Evolutionary conservation across 2,329 filamentous ascomycete species (phyloP), one percentile per base, ranked within the genome.

Genomic region (Iodosphaeria phyllophila): DNA sequence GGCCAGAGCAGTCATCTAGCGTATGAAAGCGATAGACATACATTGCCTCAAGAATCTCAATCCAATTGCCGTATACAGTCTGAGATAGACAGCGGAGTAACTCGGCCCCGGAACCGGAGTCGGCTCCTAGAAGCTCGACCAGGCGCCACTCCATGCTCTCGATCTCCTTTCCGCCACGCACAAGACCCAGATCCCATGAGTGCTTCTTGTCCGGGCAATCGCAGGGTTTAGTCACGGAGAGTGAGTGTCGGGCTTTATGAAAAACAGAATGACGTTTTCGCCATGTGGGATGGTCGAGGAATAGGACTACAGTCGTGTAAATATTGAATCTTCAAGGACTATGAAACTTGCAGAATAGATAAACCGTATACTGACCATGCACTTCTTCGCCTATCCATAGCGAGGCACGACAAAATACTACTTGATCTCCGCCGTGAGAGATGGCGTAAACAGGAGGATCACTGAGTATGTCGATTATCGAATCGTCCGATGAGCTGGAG

Each of bases 31-130:
- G 20, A 12, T 30, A 29, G 5, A 32, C 24, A 4, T 36, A 27
- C 12, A 49, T 24, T 1, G 32, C 17, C 7, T 51, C 51, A 22
- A 54, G 45, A 14, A 54, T 41, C 3, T 46, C 43, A 5, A 40
- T 32, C 51, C 52, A 56, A 25, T 45, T 42, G 21, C 39, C 34
- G 24, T 42, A 37, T 2, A 36, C 38, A 23, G 12, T 39, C 31
- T 4, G 34, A 27, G 9, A 49, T 22, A 4, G 35, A 9, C 6
- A 27, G 23, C 4, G 19, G 0, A 46, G 29, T 4, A 23, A 5
- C 4, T 27, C 21, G 9, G 15, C 13, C 10, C 14, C 7, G 6
- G 17, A n/a, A 7, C 4, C 20, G 8, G 26, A 17, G 6, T 29
- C 29, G 6, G 30, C 30, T 6, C 19, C 18, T 7, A 49, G 13